Percentiles rank a stretch among this genome's conserved stretches.
phyloP scores from a whole-genome alignment of 169 alveolate species.

The Cyclospora cayetanensis region DNA sequence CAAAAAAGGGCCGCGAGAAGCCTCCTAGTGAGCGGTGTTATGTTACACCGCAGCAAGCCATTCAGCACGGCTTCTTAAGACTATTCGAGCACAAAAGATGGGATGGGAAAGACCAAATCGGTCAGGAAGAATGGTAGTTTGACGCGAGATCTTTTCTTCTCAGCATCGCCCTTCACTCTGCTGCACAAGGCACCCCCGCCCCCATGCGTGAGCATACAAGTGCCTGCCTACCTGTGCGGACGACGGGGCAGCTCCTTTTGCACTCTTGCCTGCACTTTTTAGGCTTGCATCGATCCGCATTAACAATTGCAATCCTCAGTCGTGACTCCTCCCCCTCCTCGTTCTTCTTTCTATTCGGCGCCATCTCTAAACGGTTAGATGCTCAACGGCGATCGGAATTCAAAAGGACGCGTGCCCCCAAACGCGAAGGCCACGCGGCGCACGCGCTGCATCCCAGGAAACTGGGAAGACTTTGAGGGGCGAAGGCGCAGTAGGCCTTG shows the following conservation, averaged over 20 bases:
- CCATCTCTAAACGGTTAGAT: neutral
- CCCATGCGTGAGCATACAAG: too few relatives aligned
- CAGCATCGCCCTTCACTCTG: too few relatives aligned
- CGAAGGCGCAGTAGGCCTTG: neutral
- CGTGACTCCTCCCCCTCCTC: conserved; percentile 88
- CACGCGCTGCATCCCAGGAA: neutral
- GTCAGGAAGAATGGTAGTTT: too few relatives aligned
- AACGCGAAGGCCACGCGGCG: neutral
- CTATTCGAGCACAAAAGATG: too few relatives aligned
- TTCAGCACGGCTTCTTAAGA: too few relatives aligned
- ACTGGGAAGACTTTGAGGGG: neutral
- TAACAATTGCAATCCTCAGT: conserved; percentile 97
- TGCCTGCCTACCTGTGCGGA: conserved; percentile 86
- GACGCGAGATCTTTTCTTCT: too few relatives aligned
- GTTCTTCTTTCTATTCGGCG: conserved; percentile 72
- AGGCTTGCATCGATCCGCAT: conserved; percentile 98
- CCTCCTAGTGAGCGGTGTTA: too few relatives aligned
- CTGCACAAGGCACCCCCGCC: too few relatives aligned
- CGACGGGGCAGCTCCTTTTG: conserved; percentile 91
- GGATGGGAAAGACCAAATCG: too few relatives aligned
- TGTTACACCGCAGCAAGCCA: too few relatives aligned
- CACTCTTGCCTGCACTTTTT: conserved; percentile 95
- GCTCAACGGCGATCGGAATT: neutral
- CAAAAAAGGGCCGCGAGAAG: too few relatives aligned
- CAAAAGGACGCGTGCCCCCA: neutral